Conservation (phyloP, 78 protist genomes). For the Dictyostelium intermedium region DNA sequence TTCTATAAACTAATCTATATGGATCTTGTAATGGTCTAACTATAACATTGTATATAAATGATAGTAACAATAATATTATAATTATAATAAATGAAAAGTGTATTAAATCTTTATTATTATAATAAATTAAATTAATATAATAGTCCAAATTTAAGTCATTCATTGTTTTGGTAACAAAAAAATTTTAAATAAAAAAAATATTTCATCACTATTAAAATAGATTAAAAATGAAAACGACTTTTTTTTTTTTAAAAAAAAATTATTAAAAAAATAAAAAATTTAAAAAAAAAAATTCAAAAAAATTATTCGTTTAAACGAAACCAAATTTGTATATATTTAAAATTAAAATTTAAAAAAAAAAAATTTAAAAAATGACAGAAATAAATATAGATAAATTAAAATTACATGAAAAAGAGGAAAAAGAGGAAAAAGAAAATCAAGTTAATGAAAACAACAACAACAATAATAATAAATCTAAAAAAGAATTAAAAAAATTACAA, state of each 20-base stretch:
- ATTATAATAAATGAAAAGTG: background rate
- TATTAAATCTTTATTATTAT: background rate
- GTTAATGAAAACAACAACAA: no score
- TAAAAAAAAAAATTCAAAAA: background rate
- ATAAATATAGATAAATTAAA: background rate
- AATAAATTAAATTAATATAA: background rate
- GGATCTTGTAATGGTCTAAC: background rate
- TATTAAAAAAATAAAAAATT: background rate
- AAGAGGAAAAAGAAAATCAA: background rate
- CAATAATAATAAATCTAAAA: background rate
- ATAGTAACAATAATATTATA: background rate
- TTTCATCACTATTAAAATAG: background rate
- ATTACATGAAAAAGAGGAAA: background rate
- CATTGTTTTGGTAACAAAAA: background rate
- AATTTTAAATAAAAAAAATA: background rate
- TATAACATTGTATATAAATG: background rate
- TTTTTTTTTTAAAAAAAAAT: background rate
- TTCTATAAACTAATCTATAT: slow-evolving; percentile 19
- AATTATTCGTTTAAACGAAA: background rate
- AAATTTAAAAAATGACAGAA: background rate
- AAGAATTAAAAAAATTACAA: background rate
- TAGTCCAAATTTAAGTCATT: background rate
- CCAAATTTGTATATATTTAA: background rate
- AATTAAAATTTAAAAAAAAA: background rate
- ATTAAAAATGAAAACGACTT: background rate